These are phyloP conservation scores for Amaranthus cruentus DNA, from an alignment of 148 eudicot species.

Conservation along the genomic window DNA sequence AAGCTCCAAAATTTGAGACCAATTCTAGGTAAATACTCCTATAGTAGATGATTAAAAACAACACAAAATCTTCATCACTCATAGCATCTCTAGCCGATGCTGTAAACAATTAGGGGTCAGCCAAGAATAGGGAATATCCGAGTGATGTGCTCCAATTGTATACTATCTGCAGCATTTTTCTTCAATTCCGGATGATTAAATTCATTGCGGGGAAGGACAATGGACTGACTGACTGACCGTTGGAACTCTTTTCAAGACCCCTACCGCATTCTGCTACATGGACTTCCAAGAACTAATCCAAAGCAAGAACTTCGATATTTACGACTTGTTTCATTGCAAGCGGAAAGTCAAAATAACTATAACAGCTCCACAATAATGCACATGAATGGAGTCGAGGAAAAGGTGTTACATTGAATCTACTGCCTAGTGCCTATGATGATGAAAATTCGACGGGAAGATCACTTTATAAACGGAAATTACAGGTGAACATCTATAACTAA, in stretches of 20 bases:
- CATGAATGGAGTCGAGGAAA: not conserved
- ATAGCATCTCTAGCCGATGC: not conserved
- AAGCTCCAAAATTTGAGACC: slow-evolving; percentile 5
- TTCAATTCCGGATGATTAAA: slow-evolving; percentile 88
- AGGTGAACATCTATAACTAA: not conserved
- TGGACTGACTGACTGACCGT: slow-evolving; percentile 58
- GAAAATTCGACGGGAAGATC: no score
- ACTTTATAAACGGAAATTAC: not conserved
- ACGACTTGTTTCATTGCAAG: slow-evolving; percentile 45
- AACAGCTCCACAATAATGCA: not conserved
- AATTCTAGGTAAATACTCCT: not conserved
- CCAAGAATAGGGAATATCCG: slow-evolving; percentile 87
- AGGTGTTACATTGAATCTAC: no score
- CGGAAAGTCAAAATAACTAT: slow-evolving; percentile 7
- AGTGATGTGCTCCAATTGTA: slow-evolving; percentile 75
- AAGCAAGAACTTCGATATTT: slow-evolving; percentile 70
- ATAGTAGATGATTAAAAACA: no score
- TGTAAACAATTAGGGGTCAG: slow-evolving; percentile 19
- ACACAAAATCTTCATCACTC: not conserved
- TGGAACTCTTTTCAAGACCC: slow-evolving; percentile 64
- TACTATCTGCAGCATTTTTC: slow-evolving; percentile 60
- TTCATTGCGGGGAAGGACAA: slow-evolving; percentile 59
- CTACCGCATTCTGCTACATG: slow-evolving; percentile 64
- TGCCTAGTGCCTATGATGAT: no score
- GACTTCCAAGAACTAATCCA: slow-evolving; percentile 83